Evolutionary conservation across 352 stramenopile genomes (phyloP), one percentile per base, ranked within the genome.

Genomic region (Phytophthora tentaculata): DNA sequence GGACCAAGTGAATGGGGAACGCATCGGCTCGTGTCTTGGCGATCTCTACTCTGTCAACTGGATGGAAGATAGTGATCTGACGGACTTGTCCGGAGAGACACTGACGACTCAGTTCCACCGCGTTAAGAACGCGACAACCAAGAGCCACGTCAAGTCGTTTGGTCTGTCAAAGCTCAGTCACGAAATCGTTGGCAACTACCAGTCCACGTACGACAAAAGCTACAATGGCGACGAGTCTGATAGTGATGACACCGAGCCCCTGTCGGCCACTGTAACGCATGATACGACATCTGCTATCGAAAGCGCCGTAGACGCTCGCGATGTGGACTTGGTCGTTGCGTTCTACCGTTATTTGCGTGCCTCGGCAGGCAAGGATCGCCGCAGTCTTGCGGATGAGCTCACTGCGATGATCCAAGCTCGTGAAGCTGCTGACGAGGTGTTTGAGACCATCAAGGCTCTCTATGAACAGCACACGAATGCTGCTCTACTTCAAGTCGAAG

Each of bases 21-120:
- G 79, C 3, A 76, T 97, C 35, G 79, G 80, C 17, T 94, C 89
- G 19, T 97, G 91, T 45, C 74, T 97, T 1, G 91, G 90, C 16
- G 90, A 97, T 63, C 61, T 96, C 39, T 97, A 96, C 74, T 97
- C 90, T 24, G 71, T 97, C 19, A 96, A 96, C 55, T 97, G 89
- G 88, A 96, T 97, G 85, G 83, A 97, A 61, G 89, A 97, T 74
- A 96, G 86, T 60, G 90, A 97, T 58, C 72, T 81, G 28, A 91
- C 84, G 4, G 84, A 94, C 55, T 66, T 96, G 16, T 90, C 89
- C 14, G 79, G 56, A 3, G 89, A 97, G 62, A 90, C 87, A 12
- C 72, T 97, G n/a, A 79, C 72, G 24, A 69, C 81, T 28, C 91
- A 97, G 74, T 96, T 84, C 57, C 61, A 81, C 13, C 62, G 75